A percentile compares a stretch with the other conserved stretches of the same genome.
These are phyloP conservation scores for Mentha longifolia DNA, from an alignment of 257 asterid genomes.

Conservation along the genomic window DNA sequence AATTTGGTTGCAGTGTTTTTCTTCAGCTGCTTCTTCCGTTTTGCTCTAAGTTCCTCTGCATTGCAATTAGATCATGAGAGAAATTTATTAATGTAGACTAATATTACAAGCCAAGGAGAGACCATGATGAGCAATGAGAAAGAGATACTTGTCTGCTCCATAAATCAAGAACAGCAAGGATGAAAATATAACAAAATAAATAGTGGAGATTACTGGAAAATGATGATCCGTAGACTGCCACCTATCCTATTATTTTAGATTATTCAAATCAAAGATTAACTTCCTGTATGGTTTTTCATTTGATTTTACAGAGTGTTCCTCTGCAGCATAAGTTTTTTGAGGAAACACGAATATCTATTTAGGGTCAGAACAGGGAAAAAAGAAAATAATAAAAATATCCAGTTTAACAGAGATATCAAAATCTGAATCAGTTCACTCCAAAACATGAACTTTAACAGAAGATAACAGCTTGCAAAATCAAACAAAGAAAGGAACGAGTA, in stretches of 20 bases:
- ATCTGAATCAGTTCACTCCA: constrained; percentile 18
- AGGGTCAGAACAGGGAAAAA: neutral
- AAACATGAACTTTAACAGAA: neutral
- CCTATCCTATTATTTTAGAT: constrained; percentile 9
- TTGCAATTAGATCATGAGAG: constrained; percentile 36
- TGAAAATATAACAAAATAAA: constrained; percentile 11
- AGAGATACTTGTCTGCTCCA: constrained; percentile 9
- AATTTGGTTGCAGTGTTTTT: constrained; percentile 83
- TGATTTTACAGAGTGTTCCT: constrained; percentile 10
- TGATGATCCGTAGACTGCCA: constrained; percentile 15
- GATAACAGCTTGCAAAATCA: neutral
- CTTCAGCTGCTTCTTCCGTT: constrained; percentile 91
- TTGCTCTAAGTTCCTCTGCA: constrained; percentile 91
- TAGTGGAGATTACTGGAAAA: constrained; percentile 6
- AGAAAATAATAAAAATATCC: neutral
- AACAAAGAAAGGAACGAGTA: neutral
- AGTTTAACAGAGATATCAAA: constrained; percentile 22
- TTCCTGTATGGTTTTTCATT: constrained; percentile 14
- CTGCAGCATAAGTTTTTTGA: neutral
- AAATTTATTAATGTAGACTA: constrained; percentile 17
- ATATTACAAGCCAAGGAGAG: constrained; percentile 9
- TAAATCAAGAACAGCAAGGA: neutral
- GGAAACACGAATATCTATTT: neutral
- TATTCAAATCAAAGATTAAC: neutral
- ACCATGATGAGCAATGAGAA: neutral